phyloP scores from a whole-genome alignment of 139 green algal genomes.

The Spirogloea muscicola region DNA sequence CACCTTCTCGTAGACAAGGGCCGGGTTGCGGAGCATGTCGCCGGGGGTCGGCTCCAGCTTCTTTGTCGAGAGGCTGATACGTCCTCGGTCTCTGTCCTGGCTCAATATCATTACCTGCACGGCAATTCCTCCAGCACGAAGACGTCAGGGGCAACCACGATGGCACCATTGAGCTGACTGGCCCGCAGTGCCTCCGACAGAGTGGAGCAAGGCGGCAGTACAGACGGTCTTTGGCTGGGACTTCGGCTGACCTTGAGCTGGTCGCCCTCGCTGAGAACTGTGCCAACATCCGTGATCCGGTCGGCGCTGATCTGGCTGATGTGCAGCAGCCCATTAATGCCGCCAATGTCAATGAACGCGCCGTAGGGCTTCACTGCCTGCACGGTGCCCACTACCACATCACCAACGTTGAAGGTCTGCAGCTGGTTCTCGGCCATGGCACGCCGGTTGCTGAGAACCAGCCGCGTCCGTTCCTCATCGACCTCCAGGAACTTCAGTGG shows the following conservation, averaged over 20 bases:
- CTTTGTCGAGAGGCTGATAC: conserved; percentile 90
- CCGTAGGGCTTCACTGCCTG: conserved; percentile 89
- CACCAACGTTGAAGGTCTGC: conserved; percentile 65
- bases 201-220: too few species aligned
- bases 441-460: conserved; percentile 78
- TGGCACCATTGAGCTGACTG: too few species aligned
- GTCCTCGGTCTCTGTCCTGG: conserved; percentile 78
- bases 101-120: conserved; percentile 87
- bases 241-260: conserved; percentile 91
- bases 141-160: too few species aligned
- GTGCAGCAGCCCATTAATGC: conserved; percentile 89
- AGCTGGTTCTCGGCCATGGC: conserved; percentile 47
- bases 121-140: too few species aligned
- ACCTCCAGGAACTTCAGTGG: conserved; percentile 92
- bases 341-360: conserved; percentile 94
- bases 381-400: conserved; percentile 88
- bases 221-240: too few species aligned
- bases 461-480: conserved; percentile 78
- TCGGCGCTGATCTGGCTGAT: conserved; percentile 95
- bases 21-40: conserved; percentile 90
- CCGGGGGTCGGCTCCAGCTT: conserved; percentile 94
- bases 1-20: conserved; percentile 82
- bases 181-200: too few species aligned
- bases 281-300: conserved; percentile 82
- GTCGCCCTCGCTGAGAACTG: conserved; percentile 81